Conservation (phyloP, 257 asterid species). For the Penstemon barbatus region DNA sequence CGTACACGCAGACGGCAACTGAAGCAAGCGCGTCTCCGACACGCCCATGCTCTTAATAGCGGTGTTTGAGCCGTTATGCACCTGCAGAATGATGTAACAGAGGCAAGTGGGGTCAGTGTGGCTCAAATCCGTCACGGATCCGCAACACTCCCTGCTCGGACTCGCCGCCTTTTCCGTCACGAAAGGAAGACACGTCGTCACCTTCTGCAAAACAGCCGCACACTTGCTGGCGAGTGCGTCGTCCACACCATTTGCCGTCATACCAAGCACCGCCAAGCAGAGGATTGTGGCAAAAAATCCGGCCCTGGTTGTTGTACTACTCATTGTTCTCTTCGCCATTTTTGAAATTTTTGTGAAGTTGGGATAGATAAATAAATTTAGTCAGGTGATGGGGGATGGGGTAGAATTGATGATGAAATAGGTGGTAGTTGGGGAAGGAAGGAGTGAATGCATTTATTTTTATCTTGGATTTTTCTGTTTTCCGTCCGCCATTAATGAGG, state of each 20-base stretch:
- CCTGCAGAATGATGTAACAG: constrained; percentile 67
- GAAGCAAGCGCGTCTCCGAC: constrained; percentile 67
- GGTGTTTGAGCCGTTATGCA: constrained; percentile 60
- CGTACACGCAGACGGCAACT: constrained; percentile 72
- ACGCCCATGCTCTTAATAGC: constrained; percentile 67
- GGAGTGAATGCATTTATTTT: not conserved
- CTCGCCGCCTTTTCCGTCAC: constrained; percentile 63
- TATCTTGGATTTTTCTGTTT: not conserved
- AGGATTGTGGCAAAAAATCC: not conserved
- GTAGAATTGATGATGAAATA: not conserved
- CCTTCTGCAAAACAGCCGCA: constrained; percentile 48
- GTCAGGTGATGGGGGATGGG: not conserved
- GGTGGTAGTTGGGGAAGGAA: not conserved
- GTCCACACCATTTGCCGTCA: not conserved
- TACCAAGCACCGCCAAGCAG: constrained; percentile 16
- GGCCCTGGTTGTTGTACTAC: not conserved
- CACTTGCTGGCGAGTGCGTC: constrained; percentile 36
- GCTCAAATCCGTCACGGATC: constrained; percentile 51
- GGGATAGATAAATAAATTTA: not conserved
- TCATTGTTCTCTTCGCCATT: constrained; percentile 20
- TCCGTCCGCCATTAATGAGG: constrained; percentile 12
- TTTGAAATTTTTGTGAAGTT: not conserved
- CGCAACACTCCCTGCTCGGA: constrained; percentile 73
- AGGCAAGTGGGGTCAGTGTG: constrained; percentile 58
- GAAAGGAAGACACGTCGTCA: constrained; percentile 56